These are phyloP conservation scores for Tuber brumale DNA, from an alignment of 495 filamentous ascomycete species.

Conservation along the genomic window DNA sequence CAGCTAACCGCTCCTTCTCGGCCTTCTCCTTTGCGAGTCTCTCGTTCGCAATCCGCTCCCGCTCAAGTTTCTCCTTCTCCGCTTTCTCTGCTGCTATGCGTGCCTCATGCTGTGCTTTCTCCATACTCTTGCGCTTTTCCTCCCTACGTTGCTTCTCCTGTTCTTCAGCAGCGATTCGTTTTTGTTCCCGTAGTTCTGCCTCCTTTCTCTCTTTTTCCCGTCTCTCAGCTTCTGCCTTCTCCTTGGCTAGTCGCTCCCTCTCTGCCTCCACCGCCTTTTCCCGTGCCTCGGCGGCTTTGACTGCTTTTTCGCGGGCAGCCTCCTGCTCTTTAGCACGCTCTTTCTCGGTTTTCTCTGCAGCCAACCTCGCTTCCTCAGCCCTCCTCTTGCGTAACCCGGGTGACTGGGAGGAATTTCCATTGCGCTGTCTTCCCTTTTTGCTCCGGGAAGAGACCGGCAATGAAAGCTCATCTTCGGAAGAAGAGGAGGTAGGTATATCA, in stretches of 20 bases:
- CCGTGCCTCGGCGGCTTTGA: slow-evolving; percentile 10
- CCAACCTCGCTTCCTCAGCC: slow-evolving; percentile 1
- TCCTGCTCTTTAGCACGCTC: slow-evolving; percentile 3
- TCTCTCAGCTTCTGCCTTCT: slow-evolving; percentile 12
- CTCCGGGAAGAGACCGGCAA: not conserved
- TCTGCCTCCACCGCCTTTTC: slow-evolving; percentile 7
- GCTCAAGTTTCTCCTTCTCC: slow-evolving; percentile 8
- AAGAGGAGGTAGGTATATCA: slow-evolving; percentile 3
- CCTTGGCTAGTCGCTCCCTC: slow-evolving; percentile 11
- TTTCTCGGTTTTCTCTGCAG: not conserved
- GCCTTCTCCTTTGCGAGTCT: slow-evolving; percentile 5
- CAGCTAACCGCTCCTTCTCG: not conserved
- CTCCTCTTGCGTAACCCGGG: not conserved
- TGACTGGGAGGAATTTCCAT: not conserved
- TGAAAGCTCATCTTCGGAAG: not conserved
- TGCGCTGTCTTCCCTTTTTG: not conserved
- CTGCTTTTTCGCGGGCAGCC: slow-evolving; percentile 10
- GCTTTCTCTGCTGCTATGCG: slow-evolving; percentile 16
- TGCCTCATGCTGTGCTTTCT: slow-evolving; percentile 16
- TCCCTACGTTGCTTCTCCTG: slow-evolving; percentile 10
- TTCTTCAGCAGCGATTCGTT: slow-evolving; percentile 8
- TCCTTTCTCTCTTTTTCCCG: slow-evolving; percentile 19
- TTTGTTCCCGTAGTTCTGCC: slow-evolving; percentile 15
- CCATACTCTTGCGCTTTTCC: slow-evolving; percentile 6
- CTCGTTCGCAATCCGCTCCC: slow-evolving; percentile 15